phyloP scores from a whole-genome alignment of 306 rosid species.

The Abrus precatorius region DNA sequence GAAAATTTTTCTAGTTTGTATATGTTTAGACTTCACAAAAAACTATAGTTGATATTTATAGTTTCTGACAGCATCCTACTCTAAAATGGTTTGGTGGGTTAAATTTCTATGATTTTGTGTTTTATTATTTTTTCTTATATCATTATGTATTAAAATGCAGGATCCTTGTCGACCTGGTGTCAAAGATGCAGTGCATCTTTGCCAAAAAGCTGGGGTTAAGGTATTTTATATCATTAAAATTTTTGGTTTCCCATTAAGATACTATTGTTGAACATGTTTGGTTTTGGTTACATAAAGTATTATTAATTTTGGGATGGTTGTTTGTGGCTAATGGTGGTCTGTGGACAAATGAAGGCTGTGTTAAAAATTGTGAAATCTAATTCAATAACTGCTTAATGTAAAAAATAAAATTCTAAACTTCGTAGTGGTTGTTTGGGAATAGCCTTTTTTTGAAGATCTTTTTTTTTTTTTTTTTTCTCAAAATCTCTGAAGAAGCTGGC shows the following conservation, averaged over 20 bases:
- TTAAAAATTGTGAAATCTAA: slow-evolving; percentile 9
- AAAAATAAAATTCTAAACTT: slow-evolving; percentile 10
- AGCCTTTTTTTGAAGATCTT: too few species aligned
- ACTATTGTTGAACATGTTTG: neutral
- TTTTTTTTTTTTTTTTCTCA: neutral
- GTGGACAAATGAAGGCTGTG: neutral
- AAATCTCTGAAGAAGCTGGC: neutral
- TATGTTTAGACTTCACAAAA: neutral
- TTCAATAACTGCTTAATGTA: neutral
- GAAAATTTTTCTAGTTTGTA: neutral
- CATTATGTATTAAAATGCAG: slow-evolving; percentile 55
- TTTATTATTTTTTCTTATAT: neutral
- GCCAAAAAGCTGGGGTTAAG: slow-evolving; percentile 97
- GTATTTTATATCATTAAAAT: slow-evolving; percentile 52
- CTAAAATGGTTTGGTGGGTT: neutral
- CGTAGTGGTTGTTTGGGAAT: slow-evolving; percentile 3
- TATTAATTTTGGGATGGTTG: neutral
- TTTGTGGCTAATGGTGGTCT: neutral
- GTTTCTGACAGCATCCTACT: slow-evolving; percentile 19
- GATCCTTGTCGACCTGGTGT: slow-evolving; percentile 96
- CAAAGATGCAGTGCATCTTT: slow-evolving; percentile 73
- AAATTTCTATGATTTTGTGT: neutral
- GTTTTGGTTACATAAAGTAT: slow-evolving; percentile 19
- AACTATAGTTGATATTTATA: neutral
- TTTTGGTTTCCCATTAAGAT: slow-evolving; percentile 18